Conservation (phyloP, 805 yeast genomes). For the Cyberlindnera maclurae region DNA sequence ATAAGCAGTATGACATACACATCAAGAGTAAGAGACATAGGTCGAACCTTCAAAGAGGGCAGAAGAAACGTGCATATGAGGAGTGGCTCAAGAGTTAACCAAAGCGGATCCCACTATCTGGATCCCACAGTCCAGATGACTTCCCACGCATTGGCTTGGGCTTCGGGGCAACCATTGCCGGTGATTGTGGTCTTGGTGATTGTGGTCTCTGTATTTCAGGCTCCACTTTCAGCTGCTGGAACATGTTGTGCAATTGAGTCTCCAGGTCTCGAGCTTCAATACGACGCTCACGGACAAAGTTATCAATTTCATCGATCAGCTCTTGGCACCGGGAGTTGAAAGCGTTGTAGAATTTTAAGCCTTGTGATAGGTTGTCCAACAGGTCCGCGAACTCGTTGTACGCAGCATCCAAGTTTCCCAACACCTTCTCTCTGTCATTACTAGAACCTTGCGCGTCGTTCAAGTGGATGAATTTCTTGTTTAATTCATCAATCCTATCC, state of each 20-base stretch:
- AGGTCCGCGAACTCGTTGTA: conserved; percentile 37
- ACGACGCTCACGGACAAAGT: conserved; percentile 44
- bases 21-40: conserved; percentile 61
- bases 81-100: conserved; percentile 25
- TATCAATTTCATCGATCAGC: conserved; percentile 42
- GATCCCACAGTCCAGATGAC: conserved; percentile 25
- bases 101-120: conserved; percentile 22
- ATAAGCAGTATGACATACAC: conserved; percentile 64
- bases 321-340: conserved; percentile 40
- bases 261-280: conserved; percentile 48
- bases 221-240: conserved; percentile 24
- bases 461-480: conserved; percentile 23
- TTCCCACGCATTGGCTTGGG: conserved; percentile 11
- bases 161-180: conserved; percentile 18
- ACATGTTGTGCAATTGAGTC: conserved; percentile 16
- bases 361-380: conserved; percentile 55
- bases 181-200: conserved; percentile 6
- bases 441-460: conserved; percentile 11
- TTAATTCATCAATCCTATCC: conserved; percentile 29
- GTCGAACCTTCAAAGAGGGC: conserved; percentile 39
- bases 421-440: conserved; percentile 35
- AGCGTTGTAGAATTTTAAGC: conserved; percentile 62
- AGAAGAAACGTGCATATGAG: conserved; percentile 47
- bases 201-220: conserved; percentile 1
- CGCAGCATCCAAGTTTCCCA: conserved; percentile 38